Percentiles rank a stretch among this genome's conserved stretches.
phyloP scores from a whole-genome alignment of 164 flowering plant species.

The Vitis cinerea region DNA sequence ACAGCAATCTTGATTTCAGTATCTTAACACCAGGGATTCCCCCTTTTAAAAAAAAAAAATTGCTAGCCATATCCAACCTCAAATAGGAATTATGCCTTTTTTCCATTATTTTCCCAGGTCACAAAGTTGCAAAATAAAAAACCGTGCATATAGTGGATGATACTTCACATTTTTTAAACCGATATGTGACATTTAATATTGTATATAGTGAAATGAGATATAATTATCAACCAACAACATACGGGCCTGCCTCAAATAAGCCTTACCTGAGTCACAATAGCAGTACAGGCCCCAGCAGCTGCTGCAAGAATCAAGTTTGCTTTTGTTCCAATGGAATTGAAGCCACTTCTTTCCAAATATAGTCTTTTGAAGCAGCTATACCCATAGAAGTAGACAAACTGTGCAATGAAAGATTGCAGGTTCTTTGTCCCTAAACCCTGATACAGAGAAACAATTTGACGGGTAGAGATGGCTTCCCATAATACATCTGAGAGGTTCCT shows the following conservation, averaged over 20 bases:
- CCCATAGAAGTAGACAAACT: conserved; percentile 55
- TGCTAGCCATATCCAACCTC: too few species aligned
- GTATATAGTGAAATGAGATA: neutral
- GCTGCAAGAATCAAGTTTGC: conserved; percentile 55
- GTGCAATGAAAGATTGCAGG: conserved; percentile 50
- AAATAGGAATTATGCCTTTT: too few species aligned
- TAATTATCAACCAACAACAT: neutral
- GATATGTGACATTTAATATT: neutral
- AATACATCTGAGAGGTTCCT: conserved; percentile 51
- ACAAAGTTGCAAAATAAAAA: neutral
- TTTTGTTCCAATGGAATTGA: conserved; percentile 42
- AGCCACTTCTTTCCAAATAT: conserved; percentile 37
- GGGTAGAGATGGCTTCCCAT: conserved; percentile 41
- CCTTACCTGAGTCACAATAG: conserved; percentile 43
- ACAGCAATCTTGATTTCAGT: too few species aligned
- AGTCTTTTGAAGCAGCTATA: conserved; percentile 55
- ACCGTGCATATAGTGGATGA: neutral
- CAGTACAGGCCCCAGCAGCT: conserved; percentile 58
- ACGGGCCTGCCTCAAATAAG: neutral
- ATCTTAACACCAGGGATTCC: too few species aligned
- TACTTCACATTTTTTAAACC: neutral
- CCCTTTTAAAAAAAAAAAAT: neutral
- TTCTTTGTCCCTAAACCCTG: conserved; percentile 54
- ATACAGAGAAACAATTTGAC: conserved; percentile 41
- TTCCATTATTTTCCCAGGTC: too few species aligned